These are phyloP conservation scores for Spirogloea muscicola DNA, from an alignment of 139 green algal species.

Conservation along the genomic window DNA sequence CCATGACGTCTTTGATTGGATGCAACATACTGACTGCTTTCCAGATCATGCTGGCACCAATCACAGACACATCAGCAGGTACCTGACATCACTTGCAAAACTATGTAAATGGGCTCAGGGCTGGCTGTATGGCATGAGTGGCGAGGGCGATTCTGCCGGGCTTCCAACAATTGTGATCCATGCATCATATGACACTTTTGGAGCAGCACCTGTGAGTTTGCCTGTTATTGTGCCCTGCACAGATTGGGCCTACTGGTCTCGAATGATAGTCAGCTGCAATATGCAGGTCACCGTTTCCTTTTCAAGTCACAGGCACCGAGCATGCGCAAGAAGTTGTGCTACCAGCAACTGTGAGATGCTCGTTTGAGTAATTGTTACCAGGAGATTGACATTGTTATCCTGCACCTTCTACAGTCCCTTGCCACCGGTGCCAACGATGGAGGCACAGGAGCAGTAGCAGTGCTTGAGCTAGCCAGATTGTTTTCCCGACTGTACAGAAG, in stretches of 20 bases:
- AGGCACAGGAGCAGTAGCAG: constrained; percentile 33
- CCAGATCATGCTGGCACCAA: background rate
- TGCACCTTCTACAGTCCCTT: constrained; percentile 6
- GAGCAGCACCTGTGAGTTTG: constrained; percentile 27
- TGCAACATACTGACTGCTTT: background rate
- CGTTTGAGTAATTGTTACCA: too few relatives aligned
- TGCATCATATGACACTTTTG: constrained; percentile 45
- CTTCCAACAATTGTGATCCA: constrained; percentile 42
- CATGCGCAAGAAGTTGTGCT: background rate
- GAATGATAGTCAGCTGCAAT: too few relatives aligned
- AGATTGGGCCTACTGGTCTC: background rate
- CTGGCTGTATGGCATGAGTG: constrained; percentile 20
- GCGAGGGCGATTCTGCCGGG: constrained; percentile 1
- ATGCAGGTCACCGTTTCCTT: too few relatives aligned
- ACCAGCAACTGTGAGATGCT: background rate
- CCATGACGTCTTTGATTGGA: background rate
- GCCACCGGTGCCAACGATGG: constrained; percentile 7
- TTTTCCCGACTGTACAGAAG: constrained; percentile 36
- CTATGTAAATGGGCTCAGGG: background rate
- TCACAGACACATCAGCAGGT: too few relatives aligned
- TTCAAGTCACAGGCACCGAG: background rate
- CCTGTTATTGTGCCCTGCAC: background rate
- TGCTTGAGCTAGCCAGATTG: constrained; percentile 37
- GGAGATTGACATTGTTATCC: background rate
- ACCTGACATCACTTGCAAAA: background rate